Percentiles rank a stretch among this genome's conserved stretches.
phyloP scores from a whole-genome alignment of 23 red algal species.

The Gracilaria domingensis region DNA sequence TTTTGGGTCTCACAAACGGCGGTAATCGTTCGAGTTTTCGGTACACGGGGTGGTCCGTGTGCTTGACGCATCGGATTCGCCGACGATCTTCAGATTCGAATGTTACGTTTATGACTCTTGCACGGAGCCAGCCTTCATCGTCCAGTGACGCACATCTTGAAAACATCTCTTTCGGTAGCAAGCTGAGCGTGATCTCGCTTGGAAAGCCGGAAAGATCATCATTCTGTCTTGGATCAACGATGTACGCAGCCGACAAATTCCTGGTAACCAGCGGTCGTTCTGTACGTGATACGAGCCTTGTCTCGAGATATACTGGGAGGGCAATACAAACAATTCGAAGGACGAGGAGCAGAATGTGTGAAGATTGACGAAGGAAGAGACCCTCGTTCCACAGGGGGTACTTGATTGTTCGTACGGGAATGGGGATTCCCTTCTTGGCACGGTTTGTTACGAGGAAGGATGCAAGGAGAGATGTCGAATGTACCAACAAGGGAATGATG shows the following conservation, averaged over 20 bases:
- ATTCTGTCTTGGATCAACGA: background rate
- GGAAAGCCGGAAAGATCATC: background rate
- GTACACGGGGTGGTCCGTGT: background rate
- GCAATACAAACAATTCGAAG: background rate
- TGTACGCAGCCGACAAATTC: background rate
- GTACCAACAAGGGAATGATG: background rate
- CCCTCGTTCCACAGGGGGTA: constrained; percentile 15
- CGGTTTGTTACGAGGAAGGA: background rate
- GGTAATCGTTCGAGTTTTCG: background rate
- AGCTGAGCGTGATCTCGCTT: background rate
- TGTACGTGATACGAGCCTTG: background rate
- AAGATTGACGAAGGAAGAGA: background rate
- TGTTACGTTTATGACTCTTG: background rate
- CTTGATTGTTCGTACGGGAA: background rate
- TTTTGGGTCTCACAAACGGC: background rate
- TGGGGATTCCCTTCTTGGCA: background rate
- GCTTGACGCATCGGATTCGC: background rate
- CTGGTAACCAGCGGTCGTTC: background rate
- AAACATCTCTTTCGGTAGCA: background rate
- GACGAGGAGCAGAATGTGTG: background rate
- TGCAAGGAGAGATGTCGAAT: background rate
- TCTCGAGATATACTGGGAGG: constrained; percentile 10
- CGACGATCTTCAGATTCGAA: background rate
- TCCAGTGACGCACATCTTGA: background rate
- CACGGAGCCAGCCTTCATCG: background rate